phyloP scores from a whole-genome alignment of 1,284 basidiomycete species.

The Ustilago bromivora region DNA sequence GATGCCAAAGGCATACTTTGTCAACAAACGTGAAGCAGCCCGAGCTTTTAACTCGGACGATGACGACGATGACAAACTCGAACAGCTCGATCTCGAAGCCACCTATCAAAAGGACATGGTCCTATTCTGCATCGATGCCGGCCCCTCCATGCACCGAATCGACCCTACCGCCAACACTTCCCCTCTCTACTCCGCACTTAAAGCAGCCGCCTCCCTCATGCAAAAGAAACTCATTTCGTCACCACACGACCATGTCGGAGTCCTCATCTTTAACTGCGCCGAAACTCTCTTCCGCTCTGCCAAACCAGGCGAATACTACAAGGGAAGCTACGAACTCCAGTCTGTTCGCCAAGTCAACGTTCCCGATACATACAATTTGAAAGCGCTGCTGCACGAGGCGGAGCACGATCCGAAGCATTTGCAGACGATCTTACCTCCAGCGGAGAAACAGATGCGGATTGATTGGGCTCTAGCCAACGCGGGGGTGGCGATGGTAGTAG shows the following conservation, averaged over 20 bases:
- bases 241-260: slow-evolving; percentile 87
- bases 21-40: slow-evolving; percentile 47
- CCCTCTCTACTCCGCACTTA: slow-evolving; percentile 75
- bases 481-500: slow-evolving; percentile 72
- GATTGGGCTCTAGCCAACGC: slow-evolving; percentile 76
- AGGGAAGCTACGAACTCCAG: slow-evolving; percentile 80
- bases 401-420: slow-evolving; percentile 66
- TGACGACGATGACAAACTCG: slow-evolving; percentile 46
- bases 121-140: slow-evolving; percentile 92
- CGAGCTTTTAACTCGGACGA: slow-evolving; percentile 42
- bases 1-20: slow-evolving; percentile 54
- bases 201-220: slow-evolving; percentile 84
- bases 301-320: slow-evolving; percentile 73
- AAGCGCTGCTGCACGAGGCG: slow-evolving; percentile 74
- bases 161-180: slow-evolving; percentile 55
- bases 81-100: slow-evolving; percentile 48
- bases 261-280: slow-evolving; percentile 92
- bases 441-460: slow-evolving; percentile 73
- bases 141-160: slow-evolving; percentile 81
- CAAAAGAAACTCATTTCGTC: slow-evolving; percentile 89
- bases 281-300: slow-evolving; percentile 53
- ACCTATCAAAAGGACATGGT: slow-evolving; percentile 61
- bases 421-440: slow-evolving; percentile 56
- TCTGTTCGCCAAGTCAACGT: slow-evolving; percentile 82
- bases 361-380: slow-evolving; percentile 71